Conservation (phyloP, 2,329 filamentous ascomycete genomes). For the Juglanconis juglandina region DNA sequence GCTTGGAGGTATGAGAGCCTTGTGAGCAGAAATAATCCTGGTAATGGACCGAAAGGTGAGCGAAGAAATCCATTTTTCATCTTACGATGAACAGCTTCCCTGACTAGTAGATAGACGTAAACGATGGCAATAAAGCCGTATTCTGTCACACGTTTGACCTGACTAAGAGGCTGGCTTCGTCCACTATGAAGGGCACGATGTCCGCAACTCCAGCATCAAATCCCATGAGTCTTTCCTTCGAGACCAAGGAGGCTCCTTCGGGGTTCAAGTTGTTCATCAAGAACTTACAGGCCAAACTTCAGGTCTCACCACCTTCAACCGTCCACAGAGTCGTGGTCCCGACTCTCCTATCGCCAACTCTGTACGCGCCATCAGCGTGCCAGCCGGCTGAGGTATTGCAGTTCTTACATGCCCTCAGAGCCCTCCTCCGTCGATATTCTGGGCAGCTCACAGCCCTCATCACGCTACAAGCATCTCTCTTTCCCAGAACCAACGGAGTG, state of each 20-base stretch:
- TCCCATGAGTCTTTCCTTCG: slow-evolving; percentile 30
- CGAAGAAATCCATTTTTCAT: slow-evolving; percentile 20
- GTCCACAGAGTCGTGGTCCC: slow-evolving; percentile 85
- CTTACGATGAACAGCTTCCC: slow-evolving; percentile 3
- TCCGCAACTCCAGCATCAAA: slow-evolving; percentile 48
- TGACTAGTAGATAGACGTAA: slow-evolving; percentile 17
- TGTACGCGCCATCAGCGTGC: slow-evolving; percentile 69
- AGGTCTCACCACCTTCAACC: slow-evolving; percentile 53
- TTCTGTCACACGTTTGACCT: slow-evolving; percentile 76
- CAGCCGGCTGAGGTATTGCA: slow-evolving; percentile 71
- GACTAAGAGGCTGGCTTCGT: slow-evolving; percentile 56
- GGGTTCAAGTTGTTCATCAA: slow-evolving; percentile 64
- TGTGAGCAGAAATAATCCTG: slow-evolving; percentile 46
- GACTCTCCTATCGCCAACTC: slow-evolving; percentile 76
- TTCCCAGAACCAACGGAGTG: slow-evolving; percentile 70
- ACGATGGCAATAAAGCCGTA: slow-evolving; percentile 26
- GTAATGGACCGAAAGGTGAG: slow-evolving; percentile 18
- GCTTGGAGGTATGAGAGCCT: slow-evolving; percentile 94
- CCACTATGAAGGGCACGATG: slow-evolving; percentile 48
- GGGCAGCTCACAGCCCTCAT: slow-evolving; percentile 67
- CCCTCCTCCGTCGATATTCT: slow-evolving; percentile 66
- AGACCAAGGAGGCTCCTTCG: slow-evolving; percentile 32
- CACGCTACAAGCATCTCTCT: slow-evolving; percentile 76
- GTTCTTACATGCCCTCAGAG: slow-evolving; percentile 76
- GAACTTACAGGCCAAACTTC: slow-evolving; percentile 53